phyloP scores from a whole-genome alignment of 2,329 filamentous ascomycete species.

The Diaporthe vaccinii region DNA sequence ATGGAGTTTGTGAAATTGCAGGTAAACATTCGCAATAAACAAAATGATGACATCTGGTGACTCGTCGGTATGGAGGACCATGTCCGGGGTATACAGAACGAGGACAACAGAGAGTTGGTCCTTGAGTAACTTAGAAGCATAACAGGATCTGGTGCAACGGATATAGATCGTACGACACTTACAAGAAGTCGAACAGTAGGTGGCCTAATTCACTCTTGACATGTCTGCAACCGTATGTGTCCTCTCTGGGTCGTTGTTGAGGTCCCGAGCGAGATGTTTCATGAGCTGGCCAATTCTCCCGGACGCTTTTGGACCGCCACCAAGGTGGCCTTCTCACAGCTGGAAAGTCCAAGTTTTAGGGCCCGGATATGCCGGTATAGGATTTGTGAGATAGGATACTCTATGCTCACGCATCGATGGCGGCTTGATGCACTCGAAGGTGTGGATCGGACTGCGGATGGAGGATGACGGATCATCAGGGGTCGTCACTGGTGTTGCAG shows the following conservation, averaged over 20 bases:
- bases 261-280: conserved; percentile 3
- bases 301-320: neutral
- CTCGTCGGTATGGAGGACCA: neutral
- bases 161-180: neutral
- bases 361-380: neutral
- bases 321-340: neutral
- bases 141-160: neutral
- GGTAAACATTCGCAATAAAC: neutral
- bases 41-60: neutral
- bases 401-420: neutral
- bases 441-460: conserved; percentile 10
- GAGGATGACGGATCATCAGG: conserved; percentile 29
- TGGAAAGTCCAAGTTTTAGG: no score
- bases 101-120: neutral
- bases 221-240: neutral
- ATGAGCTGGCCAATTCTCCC: conserved; percentile 7
- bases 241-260: neutral
- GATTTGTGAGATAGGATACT: neutral
- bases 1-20: neutral
- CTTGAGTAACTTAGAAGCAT: neutral
- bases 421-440: neutral
- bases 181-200: neutral
- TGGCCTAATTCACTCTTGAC: neutral
- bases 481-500: conserved; percentile 22
- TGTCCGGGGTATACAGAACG: neutral